phyloP scores from a whole-genome alignment of 495 filamentous ascomycete genomes.

The Penicillium maclennaniae region DNA sequence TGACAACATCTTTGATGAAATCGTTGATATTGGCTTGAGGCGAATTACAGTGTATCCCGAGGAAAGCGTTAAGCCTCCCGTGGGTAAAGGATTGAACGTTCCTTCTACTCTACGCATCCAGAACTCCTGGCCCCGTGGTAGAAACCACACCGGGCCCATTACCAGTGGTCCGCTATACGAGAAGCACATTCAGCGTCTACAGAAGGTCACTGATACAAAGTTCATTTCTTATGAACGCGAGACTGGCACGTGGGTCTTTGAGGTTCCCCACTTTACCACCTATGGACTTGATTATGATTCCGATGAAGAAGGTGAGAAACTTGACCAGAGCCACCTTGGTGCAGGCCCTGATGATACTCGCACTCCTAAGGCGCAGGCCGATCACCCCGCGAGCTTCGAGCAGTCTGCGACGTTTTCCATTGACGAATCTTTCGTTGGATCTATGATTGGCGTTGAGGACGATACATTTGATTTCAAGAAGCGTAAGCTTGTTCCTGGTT shows the following conservation, averaged over 20 bases:
- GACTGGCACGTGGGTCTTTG: constrained; percentile 85
- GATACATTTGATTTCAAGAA: constrained; percentile 83
- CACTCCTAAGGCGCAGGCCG: constrained; percentile 48
- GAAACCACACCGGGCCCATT: constrained; percentile 54
- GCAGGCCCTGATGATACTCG: constrained; percentile 54
- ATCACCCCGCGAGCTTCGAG: constrained; percentile 40
- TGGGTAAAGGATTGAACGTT: constrained; percentile 86
- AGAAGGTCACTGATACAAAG: constrained; percentile 69
- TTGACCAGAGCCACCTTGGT: constrained; percentile 55
- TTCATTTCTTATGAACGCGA: constrained; percentile 74
- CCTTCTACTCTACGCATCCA: constrained; percentile 79
- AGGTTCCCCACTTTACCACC: constrained; percentile 89
- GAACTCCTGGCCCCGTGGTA: constrained; percentile 82
- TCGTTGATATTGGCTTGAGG: constrained; percentile 70
- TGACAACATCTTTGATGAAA: constrained; percentile 65
- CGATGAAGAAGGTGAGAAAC: constrained; percentile 59
- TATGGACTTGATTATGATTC: constrained; percentile 90
- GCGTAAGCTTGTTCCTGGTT: constrained; percentile 66
- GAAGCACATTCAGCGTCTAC: constrained; percentile 79
- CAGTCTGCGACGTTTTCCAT: constrained; percentile 46
- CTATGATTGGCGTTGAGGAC: constrained; percentile 56
- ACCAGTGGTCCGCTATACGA: constrained; percentile 57
- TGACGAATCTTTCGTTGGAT: constrained; percentile 46
- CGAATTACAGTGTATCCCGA: constrained; percentile 84
- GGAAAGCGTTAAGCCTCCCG: constrained; percentile 66